These are phyloP conservation scores for Colletotrichum sp. DNA, from an alignment of 2,329 filamentous ascomycete species.

Conservation along the genomic window DNA sequence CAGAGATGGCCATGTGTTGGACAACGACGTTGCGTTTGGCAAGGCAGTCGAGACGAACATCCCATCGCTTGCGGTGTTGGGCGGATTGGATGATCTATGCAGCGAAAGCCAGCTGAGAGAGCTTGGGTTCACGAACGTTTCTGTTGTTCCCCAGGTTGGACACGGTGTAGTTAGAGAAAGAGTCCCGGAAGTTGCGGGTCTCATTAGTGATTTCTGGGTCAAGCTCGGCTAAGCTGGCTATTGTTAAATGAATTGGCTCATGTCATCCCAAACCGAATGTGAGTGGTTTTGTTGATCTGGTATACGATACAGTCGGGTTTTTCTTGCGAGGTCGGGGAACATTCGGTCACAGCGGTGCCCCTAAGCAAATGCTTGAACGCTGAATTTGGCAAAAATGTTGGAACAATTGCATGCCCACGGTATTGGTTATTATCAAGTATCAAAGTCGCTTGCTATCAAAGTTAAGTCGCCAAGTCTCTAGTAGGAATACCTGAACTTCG, in stretches of 20 bases:
- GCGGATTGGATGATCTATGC: constrained; percentile 27
- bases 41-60: constrained; percentile 17
- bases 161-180: constrained; percentile 29
- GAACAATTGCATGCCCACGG: neutral
- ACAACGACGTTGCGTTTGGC: constrained; percentile 28
- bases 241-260: accelerated
- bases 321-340: neutral
- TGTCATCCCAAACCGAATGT: neutral
- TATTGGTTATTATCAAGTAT: neutral
- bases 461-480: neutral
- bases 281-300: neutral
- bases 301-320: neutral
- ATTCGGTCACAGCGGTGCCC: neutral
- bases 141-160: constrained; percentile 22
- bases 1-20: constrained; percentile 47
- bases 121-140: constrained; percentile 23
- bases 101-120: constrained; percentile 16
- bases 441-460: neutral
- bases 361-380: neutral
- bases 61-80: constrained; percentile 23
- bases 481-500: constrained; percentile 21
- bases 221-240: neutral
- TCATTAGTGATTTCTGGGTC: constrained; percentile 24
- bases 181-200: constrained; percentile 21
- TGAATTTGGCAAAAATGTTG: neutral